Base-by-base conservation (phyloP, 2,329 filamentous ascomycete species). In the Amylocarpus encephaloides region DNA sequence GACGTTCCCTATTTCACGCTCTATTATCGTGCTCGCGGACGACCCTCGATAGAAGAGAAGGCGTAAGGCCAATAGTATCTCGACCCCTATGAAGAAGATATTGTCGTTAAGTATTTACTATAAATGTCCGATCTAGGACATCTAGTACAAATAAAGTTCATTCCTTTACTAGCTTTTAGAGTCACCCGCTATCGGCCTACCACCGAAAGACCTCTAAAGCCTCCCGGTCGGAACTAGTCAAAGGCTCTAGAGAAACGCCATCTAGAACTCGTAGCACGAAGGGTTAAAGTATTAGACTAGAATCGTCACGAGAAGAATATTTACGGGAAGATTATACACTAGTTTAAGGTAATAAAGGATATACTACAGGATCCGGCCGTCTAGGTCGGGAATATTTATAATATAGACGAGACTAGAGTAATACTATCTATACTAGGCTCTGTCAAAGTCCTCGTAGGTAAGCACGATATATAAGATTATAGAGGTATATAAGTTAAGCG, bases 391-490 rank as follows among this genome's bases (percentile, higher is more conserved):
- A 41, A 41, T 41, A 26, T 26, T 4, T 26, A 26, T 26, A 26
- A 26, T 7, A 26, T 26, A 4, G 22, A 26, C 22, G 22, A 67
- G 59, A 68, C 65, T 68, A 12, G n/a, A n/a, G n/a, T n/a, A n/a
- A 58, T 68, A 54, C 55, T 69, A 18, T 56, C 19, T 40, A 53
- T 59, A 49, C 59, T 59, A 2, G 53, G 48, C 30, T 63, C 62
- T 35, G 38, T 68, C 3, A 66, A 67, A 56, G 65, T 66, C 30
- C 59, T 68, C 13, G 55, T 67, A 50, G 50, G 57, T 30, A 43
- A 30, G 13, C 18, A 43, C 26, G 26, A 43, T 12, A 18, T 4
- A 22, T 22, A 22, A 30, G 19, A 43, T 15, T 43, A 43, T 43
- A 43, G 40, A 26, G 40, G 40, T 12, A 22, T 13, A 13, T 18